phyloP scores from a whole-genome alignment of 2,329 filamentous ascomycete species.

The Penicillium sp. region DNA sequence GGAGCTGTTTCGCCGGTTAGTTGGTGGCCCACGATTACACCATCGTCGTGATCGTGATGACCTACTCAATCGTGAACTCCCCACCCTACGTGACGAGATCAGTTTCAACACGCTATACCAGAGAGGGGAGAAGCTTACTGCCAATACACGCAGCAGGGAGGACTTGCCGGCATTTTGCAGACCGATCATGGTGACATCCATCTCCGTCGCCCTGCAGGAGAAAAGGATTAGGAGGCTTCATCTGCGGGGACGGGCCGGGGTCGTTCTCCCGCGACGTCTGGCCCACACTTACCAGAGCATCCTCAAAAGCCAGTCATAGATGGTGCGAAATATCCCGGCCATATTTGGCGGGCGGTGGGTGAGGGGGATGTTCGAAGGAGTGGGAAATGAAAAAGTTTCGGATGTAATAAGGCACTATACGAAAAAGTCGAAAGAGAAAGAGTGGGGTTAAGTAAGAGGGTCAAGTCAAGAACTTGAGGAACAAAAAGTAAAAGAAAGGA shows the following conservation, averaged over 20 bases:
- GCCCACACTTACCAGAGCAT: constrained; percentile 80
- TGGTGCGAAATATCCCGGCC: constrained; percentile 84
- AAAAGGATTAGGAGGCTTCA: constrained; percentile 16
- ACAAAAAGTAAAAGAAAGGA: not conserved
- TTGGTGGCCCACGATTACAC: not conserved
- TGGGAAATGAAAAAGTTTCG: not conserved
- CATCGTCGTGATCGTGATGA: constrained; percentile 24
- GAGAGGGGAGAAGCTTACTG: constrained; percentile 59
- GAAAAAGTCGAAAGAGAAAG: not conserved
- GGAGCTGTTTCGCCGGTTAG: constrained; percentile 58
- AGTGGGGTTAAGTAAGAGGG: not conserved
- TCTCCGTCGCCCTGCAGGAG: constrained; percentile 79
- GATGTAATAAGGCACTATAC: not conserved
- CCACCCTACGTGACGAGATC: constrained; percentile 62
- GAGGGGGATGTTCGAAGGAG: not conserved
- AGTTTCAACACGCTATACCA: constrained; percentile 9
- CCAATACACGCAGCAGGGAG: constrained; percentile 84
- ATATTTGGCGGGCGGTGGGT: constrained; percentile 56
- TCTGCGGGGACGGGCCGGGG: constrained; percentile 35
- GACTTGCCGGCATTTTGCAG: constrained; percentile 98
- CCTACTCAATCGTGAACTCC: constrained; percentile 98
- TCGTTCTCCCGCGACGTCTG: constrained; percentile 25
- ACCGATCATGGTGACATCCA: constrained; percentile 99
- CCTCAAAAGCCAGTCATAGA: constrained; percentile 97
- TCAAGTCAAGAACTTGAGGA: not conserved